A percentile compares a stretch with the other conserved stretches of the same genome.
Evolutionary conservation across 768 basidiomycete species (phyloP).

Genomic region (Holtermanniella nyarrowii): DNA sequence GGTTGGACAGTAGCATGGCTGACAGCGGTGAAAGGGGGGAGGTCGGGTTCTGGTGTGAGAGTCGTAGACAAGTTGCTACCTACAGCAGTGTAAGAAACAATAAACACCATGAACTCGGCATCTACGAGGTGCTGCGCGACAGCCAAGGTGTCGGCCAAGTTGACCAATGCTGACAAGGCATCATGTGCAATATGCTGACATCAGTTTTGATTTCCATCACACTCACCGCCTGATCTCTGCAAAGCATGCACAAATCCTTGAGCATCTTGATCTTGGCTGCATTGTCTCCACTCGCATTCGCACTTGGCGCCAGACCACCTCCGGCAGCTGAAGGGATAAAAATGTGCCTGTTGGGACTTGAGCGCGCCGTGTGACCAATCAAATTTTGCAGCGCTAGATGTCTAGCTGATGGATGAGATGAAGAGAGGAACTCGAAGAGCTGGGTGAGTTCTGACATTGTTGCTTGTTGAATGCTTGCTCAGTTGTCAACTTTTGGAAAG

Average conservation of each 20-base stretch:
- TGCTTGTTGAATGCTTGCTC: neutral
- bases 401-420: conserved; percentile 76
- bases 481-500: neutral
- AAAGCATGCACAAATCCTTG: conserved; percentile 72
- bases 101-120: conserved; percentile 60
- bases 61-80: conserved; percentile 34
- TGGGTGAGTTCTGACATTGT: conserved; percentile 43
- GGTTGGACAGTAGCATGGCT: conserved; percentile 93
- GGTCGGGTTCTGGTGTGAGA: conserved; percentile 60
- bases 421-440: conserved; percentile 74
- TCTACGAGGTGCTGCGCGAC: conserved; percentile 61
- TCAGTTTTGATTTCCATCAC: conserved; percentile 1
- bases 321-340: conserved; percentile 51
- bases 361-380: conserved; percentile 59
- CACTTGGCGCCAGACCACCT: conserved; percentile 42
- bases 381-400: conserved; percentile 77
- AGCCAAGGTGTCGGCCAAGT: conserved; percentile 73
- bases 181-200: conserved; percentile 78
- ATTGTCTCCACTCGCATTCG: conserved; percentile 1
- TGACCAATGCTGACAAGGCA: conserved; percentile 86
- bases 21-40: conserved; percentile 87
- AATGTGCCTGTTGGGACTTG: conserved; percentile 59
- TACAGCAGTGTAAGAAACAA: conserved; percentile 84
- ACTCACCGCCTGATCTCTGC: conserved; percentile 73
- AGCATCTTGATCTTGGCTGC: conserved; percentile 45